Conservation (phyloP, 1,284 basidiomycete genomes). For the Mycosarcoma maydis region DNA sequence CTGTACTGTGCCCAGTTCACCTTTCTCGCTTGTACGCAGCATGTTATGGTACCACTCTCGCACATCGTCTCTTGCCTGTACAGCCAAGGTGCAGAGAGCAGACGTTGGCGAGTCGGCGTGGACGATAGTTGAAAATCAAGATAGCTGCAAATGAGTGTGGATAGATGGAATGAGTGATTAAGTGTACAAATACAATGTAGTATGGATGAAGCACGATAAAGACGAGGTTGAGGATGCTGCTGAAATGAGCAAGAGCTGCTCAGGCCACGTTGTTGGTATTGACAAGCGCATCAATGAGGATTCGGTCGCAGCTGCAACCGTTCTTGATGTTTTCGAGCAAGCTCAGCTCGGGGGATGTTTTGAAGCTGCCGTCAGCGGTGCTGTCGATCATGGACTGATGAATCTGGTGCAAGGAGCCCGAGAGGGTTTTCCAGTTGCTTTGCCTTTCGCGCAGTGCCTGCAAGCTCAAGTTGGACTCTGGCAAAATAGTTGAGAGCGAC, state of each 20-base stretch:
- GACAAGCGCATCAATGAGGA: slow-evolving; percentile 31
- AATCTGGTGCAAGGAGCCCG: slow-evolving; percentile 31
- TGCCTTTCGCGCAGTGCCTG: slow-evolving; percentile 37
- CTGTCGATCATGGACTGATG: slow-evolving; percentile 4
- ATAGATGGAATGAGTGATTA: too few species aligned
- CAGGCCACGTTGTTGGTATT: slow-evolving; percentile 19
- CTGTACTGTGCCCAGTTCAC: too few species aligned
- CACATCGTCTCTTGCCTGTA: too few species aligned
- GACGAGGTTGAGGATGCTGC: not conserved
- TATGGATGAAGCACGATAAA: too few species aligned
- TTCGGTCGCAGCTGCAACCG: slow-evolving; percentile 20
- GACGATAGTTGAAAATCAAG: too few species aligned
- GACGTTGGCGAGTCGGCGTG: too few species aligned
- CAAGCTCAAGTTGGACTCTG: slow-evolving; percentile 30
- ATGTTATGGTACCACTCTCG: too few species aligned
- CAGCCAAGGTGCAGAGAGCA: too few species aligned
- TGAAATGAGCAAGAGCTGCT: not conserved
- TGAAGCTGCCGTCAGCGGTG: not conserved
- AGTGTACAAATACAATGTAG: too few species aligned
- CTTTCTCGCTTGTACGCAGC: too few species aligned
- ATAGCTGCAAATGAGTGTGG: too few species aligned
- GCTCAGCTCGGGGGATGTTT: slow-evolving; percentile 4
- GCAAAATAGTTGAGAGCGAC: not conserved
- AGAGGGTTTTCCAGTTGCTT: slow-evolving; percentile 38
- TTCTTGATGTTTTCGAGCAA: slow-evolving; percentile 27